Base-by-base conservation (phyloP, 2,329 filamentous ascomycete species). In the Fusarium devonianum region DNA sequence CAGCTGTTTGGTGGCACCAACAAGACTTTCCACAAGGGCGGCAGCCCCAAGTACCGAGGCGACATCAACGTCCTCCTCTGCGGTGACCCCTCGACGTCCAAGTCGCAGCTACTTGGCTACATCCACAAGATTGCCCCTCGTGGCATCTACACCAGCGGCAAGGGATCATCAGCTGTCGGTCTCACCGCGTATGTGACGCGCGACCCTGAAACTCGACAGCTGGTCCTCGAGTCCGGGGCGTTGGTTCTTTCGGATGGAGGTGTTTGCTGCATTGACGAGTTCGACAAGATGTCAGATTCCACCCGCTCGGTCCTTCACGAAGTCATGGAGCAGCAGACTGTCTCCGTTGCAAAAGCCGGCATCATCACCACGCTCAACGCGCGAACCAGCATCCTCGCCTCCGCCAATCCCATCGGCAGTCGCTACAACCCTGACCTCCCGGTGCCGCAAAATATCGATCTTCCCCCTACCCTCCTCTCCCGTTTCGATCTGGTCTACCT, bases 1-100 rank as follows among this genome's bases (percentile, higher is more conserved):
- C 94, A 99, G 68, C 84, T 99, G 29, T 99, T 99, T 69, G 93
- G 94, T 26, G 94, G 94, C 47, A 96, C 94, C 23, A 99, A 99
- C 78, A 99, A 99, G 76, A 90, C 90, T 1, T 99, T 99, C 71
- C 85, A 96, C 50, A 97, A 97, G 73, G 94, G 94, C 46, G 94
- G 92, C 49, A 96, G 90, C 67, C 94, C 94, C 6, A 92, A 89
- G 65, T 99, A 99, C 71, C 85, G 94, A 77, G 94, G 94, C 56
- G 94, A 99, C 72, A 97, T 99, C 77, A 99, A 99, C 69, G 84
- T 99, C 39, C 81, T 99, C 32, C 87, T 99, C 25, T 99, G 94
- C 66, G 94, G 94, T 79, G 94, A 99, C 67, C 94, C 94, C 0
- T 97, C 93, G 0, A 99, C 94, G 0, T 83, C 94, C 28, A 99